phyloP scores from a whole-genome alignment of 2,329 filamentous ascomycete genomes.

The Stachybotrys elegans region DNA sequence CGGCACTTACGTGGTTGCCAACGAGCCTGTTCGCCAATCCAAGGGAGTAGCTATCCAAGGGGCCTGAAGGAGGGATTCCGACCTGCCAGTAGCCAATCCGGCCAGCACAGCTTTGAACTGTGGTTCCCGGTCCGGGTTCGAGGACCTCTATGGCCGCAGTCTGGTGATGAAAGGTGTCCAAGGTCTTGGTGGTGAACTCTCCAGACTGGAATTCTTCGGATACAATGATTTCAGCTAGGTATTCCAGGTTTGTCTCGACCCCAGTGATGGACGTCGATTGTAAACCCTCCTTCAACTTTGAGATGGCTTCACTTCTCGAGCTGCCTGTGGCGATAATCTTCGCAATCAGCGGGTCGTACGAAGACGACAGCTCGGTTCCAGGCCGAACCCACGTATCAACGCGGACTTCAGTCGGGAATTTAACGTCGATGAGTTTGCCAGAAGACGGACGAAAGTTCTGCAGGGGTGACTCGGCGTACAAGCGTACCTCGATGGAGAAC shows the following conservation, averaged over 20 bases:
- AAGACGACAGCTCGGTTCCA: conserved; percentile 66
- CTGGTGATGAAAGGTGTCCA: conserved; percentile 23
- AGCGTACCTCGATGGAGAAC: conserved; percentile 30
- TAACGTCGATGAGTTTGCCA: conserved; percentile 51
- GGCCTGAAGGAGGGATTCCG: conserved; percentile 34
- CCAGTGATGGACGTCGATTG: conserved; percentile 36
- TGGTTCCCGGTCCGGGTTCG: conserved; percentile 27
- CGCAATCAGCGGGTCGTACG: conserved; percentile 73
- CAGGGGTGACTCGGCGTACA: conserved; percentile 48
- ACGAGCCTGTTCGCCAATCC: conserved; percentile 29
- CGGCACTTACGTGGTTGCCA: conserved; percentile 19
- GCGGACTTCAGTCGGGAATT: conserved; percentile 48
- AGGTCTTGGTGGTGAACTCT: conserved; percentile 25
- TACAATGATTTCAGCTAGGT: conserved; percentile 22
- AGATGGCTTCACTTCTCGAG: conserved; percentile 55
- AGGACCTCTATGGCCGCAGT: conserved; percentile 28
- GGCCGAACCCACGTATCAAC: conserved; percentile 63
- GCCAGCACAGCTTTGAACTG: conserved; percentile 36
- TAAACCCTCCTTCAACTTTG: conserved; percentile 57
- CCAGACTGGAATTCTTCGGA: conserved; percentile 21
- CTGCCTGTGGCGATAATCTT: conserved; percentile 65
- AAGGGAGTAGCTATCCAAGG: conserved; percentile 33
- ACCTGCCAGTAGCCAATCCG: conserved; percentile 30
- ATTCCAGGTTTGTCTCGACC: conserved; percentile 29
- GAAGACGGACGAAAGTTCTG: conserved; percentile 54